Evolutionary conservation across 768 basidiomycete genomes (phyloP), one percentile per base, ranked within the genome.

Genomic region (Steccherinum ochraceum): DNA sequence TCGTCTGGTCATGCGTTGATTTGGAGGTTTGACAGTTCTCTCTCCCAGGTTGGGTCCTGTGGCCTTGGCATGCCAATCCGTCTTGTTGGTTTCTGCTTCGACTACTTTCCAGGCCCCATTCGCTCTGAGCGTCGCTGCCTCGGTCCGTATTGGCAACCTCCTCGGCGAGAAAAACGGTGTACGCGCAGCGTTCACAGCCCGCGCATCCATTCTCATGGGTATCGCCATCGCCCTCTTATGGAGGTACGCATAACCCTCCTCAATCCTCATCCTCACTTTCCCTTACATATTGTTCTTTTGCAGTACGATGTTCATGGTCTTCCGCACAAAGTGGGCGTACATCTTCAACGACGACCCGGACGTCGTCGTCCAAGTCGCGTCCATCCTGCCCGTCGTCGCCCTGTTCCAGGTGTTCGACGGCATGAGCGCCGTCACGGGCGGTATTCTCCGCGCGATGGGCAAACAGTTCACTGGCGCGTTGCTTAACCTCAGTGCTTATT

Each of bases 381-480:
- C 61, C 3, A 70, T 84, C 48, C 61, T 86, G 40, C 80, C 84
- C 2, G n/a, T 69, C 45, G 81, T 95, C 3, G 81, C 84, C 5
- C 70, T 88, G 23, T 88, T 84, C 73, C 88, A 96, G 66, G 80
- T 95, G 3, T 86, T 93, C 51, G 95, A 99, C 58, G 90, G 85
- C 0, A 72, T 81, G 11, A 64, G 76, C 2, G 83, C 77, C 0
- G 78, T 93, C 4, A 75, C 81, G 0, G 78, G 75, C 5, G 93
- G 93, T 2, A 80, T 96, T 53, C 73, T 98, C 49, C 77, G 95
- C 41, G 86, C 93, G 0, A 71, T 81, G 35, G 93, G 93, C 19
- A 88, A 85, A 65, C 88, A 88, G 77, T 76, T 82, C 52, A 75
- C 78, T 0, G 89, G 90, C 3, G 91, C 92, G 0, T 46, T 93